Conservation (phyloP, 805 yeast genomes). For the Lipomyces yamadae region DNA sequence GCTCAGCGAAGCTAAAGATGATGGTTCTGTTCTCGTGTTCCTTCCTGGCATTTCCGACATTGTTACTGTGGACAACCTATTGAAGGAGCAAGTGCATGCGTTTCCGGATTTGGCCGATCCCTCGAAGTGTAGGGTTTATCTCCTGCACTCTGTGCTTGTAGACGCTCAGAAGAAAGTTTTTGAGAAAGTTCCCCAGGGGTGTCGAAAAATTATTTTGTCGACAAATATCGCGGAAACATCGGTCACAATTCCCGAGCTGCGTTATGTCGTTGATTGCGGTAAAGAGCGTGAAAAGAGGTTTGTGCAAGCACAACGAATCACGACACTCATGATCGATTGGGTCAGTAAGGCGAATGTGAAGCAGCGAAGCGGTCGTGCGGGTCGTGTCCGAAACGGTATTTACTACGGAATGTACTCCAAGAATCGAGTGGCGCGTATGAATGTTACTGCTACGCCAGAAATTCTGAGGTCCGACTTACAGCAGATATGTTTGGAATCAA, state of each 20-base stretch:
- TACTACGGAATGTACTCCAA: slow-evolving; percentile 68
- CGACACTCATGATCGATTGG: slow-evolving; percentile 72
- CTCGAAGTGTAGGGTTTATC: slow-evolving; percentile 18
- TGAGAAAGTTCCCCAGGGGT: slow-evolving; percentile 51
- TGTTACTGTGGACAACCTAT: slow-evolving; percentile 13
- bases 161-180: slow-evolving; percentile 69
- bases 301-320: slow-evolving; percentile 74
- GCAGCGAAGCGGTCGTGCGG: slow-evolving; percentile 84
- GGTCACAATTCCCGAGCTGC: slow-evolving; percentile 79
- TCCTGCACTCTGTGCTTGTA: slow-evolving; percentile 36
- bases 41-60: slow-evolving; percentile 39
- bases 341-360: slow-evolving; percentile 79
- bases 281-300: slow-evolving; percentile 76
- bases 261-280: slow-evolving; percentile 79
- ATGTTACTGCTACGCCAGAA: slow-evolving; percentile 28
- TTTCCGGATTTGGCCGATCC: slow-evolving; percentile 5
- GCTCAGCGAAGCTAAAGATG: slow-evolving; percentile 8
- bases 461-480: slow-evolving; percentile 36
- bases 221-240: slow-evolving; percentile 93
- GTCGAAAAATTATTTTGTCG: slow-evolving; percentile 76
- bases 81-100: slow-evolving; percentile 1
- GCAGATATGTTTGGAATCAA: slow-evolving; percentile 31
- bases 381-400: slow-evolving; percentile 76
- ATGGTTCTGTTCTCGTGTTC: slow-evolving; percentile 39
- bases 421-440: slow-evolving; percentile 11